Evolutionary conservation across 2,329 filamentous ascomycete species (phyloP).

Genomic region (Alternaria gansuensis): DNA sequence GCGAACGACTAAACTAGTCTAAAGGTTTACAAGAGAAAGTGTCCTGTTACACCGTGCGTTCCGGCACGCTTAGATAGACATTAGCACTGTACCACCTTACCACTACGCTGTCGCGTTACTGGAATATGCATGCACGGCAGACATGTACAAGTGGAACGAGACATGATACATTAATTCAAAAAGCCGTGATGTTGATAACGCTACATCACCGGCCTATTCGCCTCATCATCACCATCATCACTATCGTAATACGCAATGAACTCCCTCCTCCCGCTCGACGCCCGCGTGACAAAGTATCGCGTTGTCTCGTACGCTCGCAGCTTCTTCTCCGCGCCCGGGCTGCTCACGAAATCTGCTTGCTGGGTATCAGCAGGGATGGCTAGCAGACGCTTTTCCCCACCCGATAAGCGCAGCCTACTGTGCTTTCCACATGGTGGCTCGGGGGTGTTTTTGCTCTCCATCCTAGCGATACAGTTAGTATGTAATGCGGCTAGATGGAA

Average conservation of each 20-base stretch:
- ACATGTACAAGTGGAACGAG: constrained; percentile 5
- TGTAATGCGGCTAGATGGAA: background rate
- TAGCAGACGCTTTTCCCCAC: constrained; percentile 35
- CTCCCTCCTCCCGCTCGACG: constrained; percentile 29
- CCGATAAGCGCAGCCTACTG: constrained; percentile 30
- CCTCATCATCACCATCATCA: constrained; percentile 47
- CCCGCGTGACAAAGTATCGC: constrained; percentile 30
- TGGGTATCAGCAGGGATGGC: constrained; percentile 21
- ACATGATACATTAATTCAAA: constrained; percentile 13
- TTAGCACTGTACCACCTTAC: background rate
- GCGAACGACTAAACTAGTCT: too few relatives aligned
- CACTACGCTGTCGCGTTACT: constrained; percentile 23
- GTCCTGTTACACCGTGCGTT: too few relatives aligned
- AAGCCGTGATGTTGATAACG: constrained; percentile 21
- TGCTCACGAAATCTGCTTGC: constrained; percentile 18
- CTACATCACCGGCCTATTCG: constrained; percentile 47
- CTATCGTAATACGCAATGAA: constrained; percentile 44
- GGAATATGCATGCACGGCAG: constrained; percentile 27
- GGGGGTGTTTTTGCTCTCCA: background rate
- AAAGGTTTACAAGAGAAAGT: too few relatives aligned
- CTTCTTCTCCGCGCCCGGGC: constrained; percentile 43
- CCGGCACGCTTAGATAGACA: too few relatives aligned
- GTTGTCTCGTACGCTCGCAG: constrained; percentile 32
- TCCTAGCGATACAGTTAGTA: constrained; percentile 10
- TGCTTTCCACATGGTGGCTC: background rate